Conservation (phyloP, 805 yeast genomes). For the Ogataea philodendri region DNA sequence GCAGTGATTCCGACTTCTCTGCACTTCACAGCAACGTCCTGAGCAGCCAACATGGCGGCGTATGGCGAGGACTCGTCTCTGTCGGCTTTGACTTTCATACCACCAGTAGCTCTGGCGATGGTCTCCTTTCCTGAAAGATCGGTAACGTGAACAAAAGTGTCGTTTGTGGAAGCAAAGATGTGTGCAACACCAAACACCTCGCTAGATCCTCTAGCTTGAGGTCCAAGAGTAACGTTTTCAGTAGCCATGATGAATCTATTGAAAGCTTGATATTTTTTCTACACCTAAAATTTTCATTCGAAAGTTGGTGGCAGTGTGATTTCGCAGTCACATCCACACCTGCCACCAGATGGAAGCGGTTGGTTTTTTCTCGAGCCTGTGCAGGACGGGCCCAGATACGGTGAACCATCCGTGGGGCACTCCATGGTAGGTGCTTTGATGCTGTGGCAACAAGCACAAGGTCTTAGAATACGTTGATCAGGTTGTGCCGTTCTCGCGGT, state of each 20-base stretch:
- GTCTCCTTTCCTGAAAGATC: conserved; percentile 99
- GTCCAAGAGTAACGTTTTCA: conserved; percentile 68
- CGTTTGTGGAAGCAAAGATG: conserved; percentile 99
- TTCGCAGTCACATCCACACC: conserved; percentile 11
- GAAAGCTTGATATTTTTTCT: conserved; percentile 10
- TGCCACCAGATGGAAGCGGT: neutral
- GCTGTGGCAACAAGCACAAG: too few species aligned
- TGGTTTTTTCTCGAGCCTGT: neutral
- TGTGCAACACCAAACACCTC: conserved; percentile 99
- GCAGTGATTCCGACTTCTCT: conserved; percentile 99
- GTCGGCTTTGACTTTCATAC: conserved; percentile 99
- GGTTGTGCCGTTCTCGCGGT: too few species aligned
- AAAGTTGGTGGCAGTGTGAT: conserved; percentile 8
- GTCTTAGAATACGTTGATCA: too few species aligned
- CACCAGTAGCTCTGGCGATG: conserved; percentile 99
- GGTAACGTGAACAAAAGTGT: conserved; percentile 99
- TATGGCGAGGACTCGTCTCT: conserved; percentile 99
- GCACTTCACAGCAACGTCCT: conserved; percentile 98
- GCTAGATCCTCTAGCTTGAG: conserved; percentile 94
- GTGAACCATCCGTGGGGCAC: too few species aligned
- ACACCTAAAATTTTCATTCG: conserved; percentile 20
- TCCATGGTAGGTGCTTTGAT: too few species aligned
- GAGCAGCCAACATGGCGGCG: conserved; percentile 99
- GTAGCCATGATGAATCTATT: conserved; percentile 15
- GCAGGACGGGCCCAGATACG: too few species aligned